Evolutionary conservation across 2,329 filamentous ascomycete genomes (phyloP).

Genomic region (Orbilia brochopaga): DNA sequence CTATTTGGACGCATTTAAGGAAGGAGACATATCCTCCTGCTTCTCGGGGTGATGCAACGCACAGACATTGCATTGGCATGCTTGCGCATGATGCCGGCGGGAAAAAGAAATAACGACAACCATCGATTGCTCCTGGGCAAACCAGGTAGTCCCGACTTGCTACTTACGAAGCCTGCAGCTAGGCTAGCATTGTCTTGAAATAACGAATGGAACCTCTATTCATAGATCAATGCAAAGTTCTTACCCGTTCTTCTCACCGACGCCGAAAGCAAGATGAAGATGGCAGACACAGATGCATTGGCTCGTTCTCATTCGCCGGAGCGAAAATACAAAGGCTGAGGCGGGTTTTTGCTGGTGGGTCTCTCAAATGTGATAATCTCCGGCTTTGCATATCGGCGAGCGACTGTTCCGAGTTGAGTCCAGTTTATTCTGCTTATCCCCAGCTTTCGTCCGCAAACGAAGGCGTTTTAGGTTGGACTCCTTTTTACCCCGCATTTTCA

Average conservation of each 20-base stretch:
- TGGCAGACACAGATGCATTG: too few relatives aligned
- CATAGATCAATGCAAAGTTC: too few relatives aligned
- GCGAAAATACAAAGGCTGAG: too few relatives aligned
- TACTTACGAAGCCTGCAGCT: constrained; percentile 8
- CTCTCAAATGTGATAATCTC: not conserved
- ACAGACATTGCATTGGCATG: constrained; percentile 31
- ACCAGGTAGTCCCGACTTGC: constrained; percentile 14
- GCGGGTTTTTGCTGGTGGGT: too few relatives aligned
- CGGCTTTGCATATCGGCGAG: not conserved
- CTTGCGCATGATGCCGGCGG: not conserved
- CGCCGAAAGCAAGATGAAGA: too few relatives aligned
- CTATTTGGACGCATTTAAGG: constrained; percentile 8
- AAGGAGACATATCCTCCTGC: constrained; percentile 27
- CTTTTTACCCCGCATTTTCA: constrained; percentile 50
- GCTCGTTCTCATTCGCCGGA: too few relatives aligned
- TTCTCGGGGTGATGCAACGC: constrained; percentile 39
- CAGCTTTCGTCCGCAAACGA: not conserved
- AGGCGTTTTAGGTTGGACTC: constrained; percentile 30
- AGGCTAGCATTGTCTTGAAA: not conserved
- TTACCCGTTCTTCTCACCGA: too few relatives aligned
- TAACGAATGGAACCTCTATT: not conserved
- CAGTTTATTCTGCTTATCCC: not conserved
- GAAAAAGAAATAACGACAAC: constrained; percentile 13
- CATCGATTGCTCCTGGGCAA: not conserved
- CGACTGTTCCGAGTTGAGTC: too few relatives aligned